Evolutionary conservation across 352 stramenopile species (phyloP).

Genomic region (Lagenidium giganteum): DNA sequence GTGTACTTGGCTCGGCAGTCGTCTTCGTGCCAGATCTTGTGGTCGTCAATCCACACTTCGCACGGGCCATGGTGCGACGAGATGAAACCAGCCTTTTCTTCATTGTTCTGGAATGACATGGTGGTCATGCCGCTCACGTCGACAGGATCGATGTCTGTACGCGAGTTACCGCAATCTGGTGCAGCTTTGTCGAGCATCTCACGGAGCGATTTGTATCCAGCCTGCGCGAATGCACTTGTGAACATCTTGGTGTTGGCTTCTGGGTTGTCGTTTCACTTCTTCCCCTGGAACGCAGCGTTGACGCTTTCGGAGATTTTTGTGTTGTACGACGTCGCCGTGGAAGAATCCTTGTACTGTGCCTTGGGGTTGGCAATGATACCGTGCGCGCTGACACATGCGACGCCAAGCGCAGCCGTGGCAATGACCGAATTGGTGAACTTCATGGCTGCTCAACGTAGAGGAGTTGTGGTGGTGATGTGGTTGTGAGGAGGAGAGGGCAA

Average conservation of each 20-base stretch:
- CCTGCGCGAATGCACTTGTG: slow-evolving; percentile 26
- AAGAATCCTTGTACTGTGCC: no score
- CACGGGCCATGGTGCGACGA: slow-evolving; percentile 48
- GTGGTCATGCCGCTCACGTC: slow-evolving; percentile 31
- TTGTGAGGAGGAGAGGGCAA: no score
- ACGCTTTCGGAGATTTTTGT: no score
- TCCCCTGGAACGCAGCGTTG: slow-evolving; percentile 27
- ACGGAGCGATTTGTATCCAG: slow-evolving; percentile 36
- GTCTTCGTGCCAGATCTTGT: slow-evolving; percentile 33
- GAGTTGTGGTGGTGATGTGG: no score
- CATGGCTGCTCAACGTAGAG: no score
- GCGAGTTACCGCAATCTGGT: slow-evolving; percentile 33
- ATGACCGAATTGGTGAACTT: no score
- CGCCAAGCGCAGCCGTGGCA: no score
- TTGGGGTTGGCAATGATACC: no score
- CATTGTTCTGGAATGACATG: slow-evolving; percentile 44
- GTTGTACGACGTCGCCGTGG: no score
- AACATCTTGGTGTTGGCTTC: slow-evolving; percentile 37
- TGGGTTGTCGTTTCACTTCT: slow-evolving; percentile 53
- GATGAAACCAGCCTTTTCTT: slow-evolving; percentile 42
- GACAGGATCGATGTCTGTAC: slow-evolving; percentile 24
- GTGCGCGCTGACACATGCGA: no score
- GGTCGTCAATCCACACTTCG: slow-evolving; percentile 54
- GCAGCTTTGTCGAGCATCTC: slow-evolving; percentile 34
- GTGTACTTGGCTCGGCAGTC: slow-evolving; percentile 36